Base-by-base conservation (phyloP, 2,329 filamentous ascomycete species). In the Calonectria hongkongensis region DNA sequence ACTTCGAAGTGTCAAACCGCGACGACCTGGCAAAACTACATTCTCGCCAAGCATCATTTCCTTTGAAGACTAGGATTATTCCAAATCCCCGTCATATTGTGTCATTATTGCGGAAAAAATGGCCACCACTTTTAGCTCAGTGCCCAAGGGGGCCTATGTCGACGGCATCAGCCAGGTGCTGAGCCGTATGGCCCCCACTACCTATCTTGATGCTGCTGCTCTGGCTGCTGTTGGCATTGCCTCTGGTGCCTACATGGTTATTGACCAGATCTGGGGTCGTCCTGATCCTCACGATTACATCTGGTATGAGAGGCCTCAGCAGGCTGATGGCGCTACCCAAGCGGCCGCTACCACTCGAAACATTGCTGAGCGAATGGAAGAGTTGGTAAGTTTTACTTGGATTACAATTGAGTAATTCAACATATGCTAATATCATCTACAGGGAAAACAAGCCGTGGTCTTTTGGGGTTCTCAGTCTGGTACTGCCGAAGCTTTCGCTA, bases 401-500 rank as follows among this genome's bases (percentile, higher is more conserved):
- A 12, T 43, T 30, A 33, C 28, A 2, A 25, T 25, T 16, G 33
- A 21, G 2, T 16, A 12, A 8, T 47, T 33, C 3, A 47, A 9
- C 10, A 12, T 7, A 30, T 48, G 16, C 51, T 63, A 47, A 68
- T 25, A 16, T 12, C 4, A 2, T 9, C 15, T 7, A 6, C 5
- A 72, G 70, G 70, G 47, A 43, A 72, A 72, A 30, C 65, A 72
- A 68, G 65, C 65, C 15, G 63, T 73, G 9, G 54, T 73, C 67
- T 73, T 73, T 54, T 73, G 54, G 58, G 71, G 67, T 25, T 73
- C 71, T 3, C 71, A 73, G 54, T 67, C 71, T 16, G 71, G 71
- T n/a, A 73, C 71, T 15, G 71, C 50, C 27, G 71, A 73, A 25
- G 62, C 36, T 8, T 73, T 70, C 15, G 71, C 71, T 5, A 62